Evolutionary conservation across 2,329 filamentous ascomycete species (phyloP).

Genomic region (Rhexocercosporidium sp.): DNA sequence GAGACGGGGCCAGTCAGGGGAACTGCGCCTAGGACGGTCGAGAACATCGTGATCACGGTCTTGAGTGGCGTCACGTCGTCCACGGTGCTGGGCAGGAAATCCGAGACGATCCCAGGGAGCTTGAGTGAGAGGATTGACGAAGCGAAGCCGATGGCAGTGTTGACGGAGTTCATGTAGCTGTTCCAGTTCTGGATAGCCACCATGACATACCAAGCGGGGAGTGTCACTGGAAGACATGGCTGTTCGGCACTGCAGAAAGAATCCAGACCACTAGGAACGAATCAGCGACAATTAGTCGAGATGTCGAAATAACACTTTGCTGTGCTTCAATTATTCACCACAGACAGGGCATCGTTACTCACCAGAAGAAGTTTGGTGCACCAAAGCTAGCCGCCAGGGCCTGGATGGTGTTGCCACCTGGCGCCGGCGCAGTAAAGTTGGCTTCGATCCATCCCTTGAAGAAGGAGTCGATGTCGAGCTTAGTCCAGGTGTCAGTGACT

Average conservation of each 20-base stretch:
- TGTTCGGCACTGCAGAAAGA: conserved; percentile 27
- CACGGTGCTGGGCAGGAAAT: conserved; percentile 21
- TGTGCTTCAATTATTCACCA: too few relatives aligned
- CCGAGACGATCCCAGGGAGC: conserved; percentile 17
- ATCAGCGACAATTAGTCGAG: not conserved
- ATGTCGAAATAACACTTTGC: too few relatives aligned
- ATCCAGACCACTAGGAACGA: conserved; percentile 22
- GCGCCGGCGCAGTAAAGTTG: not conserved
- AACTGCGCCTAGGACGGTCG: conserved; percentile 12
- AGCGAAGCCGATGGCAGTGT: conserved; percentile 25
- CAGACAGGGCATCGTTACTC: not conserved
- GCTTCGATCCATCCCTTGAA: conserved; percentile 10
- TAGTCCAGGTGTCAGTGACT: conserved; percentile 15
- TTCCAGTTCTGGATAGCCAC: conserved; percentile 30
- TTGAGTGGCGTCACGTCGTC: conserved; percentile 24
- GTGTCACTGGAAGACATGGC: conserved; percentile 24
- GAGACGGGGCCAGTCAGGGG: conserved; percentile 21
- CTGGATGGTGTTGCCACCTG: conserved; percentile 22
- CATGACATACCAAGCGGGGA: conserved; percentile 27
- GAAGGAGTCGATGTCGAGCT: conserved; percentile 20
- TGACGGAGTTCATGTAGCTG: conserved; percentile 28
- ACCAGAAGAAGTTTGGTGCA: conserved; percentile 30
- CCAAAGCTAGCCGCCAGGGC: conserved; percentile 21
- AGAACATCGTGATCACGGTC: conserved; percentile 9
- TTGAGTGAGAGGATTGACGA: conserved; percentile 11